Conservation (phyloP, 305 asterid genomes). For the Fraxinus xanthoxyloides region DNA sequence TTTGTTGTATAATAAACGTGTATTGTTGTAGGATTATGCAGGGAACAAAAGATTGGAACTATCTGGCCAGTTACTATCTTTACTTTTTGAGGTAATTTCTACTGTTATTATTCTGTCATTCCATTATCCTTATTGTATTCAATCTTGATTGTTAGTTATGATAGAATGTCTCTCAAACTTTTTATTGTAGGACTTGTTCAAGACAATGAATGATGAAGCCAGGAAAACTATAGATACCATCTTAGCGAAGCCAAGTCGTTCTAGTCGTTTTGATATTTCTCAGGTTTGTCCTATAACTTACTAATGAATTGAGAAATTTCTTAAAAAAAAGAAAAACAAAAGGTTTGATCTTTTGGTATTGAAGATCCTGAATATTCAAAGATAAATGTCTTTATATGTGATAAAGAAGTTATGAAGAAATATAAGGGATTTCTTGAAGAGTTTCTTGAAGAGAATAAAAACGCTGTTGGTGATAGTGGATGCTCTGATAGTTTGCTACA, state of each 20-base stretch:
- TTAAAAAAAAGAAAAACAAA: neutral
- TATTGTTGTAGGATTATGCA: constrained; percentile 67
- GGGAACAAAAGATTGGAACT: constrained; percentile 96
- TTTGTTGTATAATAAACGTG: constrained; percentile 17
- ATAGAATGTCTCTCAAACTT: constrained; percentile 15
- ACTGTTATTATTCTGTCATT: constrained; percentile 12
- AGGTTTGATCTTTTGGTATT: constrained; percentile 6
- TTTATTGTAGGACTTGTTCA: constrained; percentile 73
- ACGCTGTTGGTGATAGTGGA: constrained; percentile 17
- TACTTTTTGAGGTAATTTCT: constrained; percentile 83
- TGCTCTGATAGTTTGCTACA: constrained; percentile 1
- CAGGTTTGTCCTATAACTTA: constrained; percentile 44
- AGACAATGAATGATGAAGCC: constrained; percentile 76
- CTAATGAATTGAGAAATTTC: constrained; percentile 2
- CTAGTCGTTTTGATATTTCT: constrained; percentile 60
- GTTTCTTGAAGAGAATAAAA: constrained; percentile 5
- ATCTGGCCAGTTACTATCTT: constrained; percentile 79
- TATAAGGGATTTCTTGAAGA: neutral
- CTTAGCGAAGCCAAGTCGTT: constrained; percentile 46
- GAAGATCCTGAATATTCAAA: neutral
- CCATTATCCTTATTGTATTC: constrained; percentile 1
- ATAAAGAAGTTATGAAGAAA: neutral
- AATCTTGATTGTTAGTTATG: constrained; percentile 7
- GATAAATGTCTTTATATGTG: neutral
- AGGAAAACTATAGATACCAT: constrained; percentile 35